Percentiles rank a stretch among this genome's conserved stretches.
Conservation (phyloP, 306 rosid species). For the Cucurbita moschata region DNA sequence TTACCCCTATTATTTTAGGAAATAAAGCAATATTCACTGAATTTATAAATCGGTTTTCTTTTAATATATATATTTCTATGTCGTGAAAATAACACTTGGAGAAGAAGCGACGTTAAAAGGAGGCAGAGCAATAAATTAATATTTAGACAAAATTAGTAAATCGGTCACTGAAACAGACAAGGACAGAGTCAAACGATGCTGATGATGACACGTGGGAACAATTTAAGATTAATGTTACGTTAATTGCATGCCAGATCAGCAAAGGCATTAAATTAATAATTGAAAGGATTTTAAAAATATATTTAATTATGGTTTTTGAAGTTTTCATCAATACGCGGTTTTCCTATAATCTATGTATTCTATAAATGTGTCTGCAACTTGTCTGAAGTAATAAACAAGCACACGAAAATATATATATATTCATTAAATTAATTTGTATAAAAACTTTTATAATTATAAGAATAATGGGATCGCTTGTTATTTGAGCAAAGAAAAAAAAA, state of each 20-base stretch:
- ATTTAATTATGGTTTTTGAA: neutral
- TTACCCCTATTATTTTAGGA: neutral
- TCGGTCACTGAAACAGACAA: neutral
- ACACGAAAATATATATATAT: too few relatives aligned
- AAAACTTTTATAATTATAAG: too few relatives aligned
- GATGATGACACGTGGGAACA: neutral
- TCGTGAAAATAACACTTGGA: neutral
- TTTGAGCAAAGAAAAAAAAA: neutral
- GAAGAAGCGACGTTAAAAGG: neutral
- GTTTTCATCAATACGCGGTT: neutral
- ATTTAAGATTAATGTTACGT: neutral
- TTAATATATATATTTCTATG: neutral
- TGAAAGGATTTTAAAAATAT: neutral
- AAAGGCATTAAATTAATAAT: neutral
- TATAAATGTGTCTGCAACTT: neutral
- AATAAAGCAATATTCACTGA: neutral
- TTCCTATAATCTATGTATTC: neutral
- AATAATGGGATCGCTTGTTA: neutral
- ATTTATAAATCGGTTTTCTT: neutral
- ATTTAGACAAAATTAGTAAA: neutral
- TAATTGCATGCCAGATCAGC: conserved; percentile 4
- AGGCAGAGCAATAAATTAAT: neutral
- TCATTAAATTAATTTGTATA: too few relatives aligned
- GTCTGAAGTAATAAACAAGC: neutral
- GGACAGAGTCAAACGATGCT: neutral